A percentile compares a stretch with the other conserved stretches of the same genome.
phyloP scores from a whole-genome alignment of 768 basidiomycete genomes.

The Podaxis carcinomalis region DNA sequence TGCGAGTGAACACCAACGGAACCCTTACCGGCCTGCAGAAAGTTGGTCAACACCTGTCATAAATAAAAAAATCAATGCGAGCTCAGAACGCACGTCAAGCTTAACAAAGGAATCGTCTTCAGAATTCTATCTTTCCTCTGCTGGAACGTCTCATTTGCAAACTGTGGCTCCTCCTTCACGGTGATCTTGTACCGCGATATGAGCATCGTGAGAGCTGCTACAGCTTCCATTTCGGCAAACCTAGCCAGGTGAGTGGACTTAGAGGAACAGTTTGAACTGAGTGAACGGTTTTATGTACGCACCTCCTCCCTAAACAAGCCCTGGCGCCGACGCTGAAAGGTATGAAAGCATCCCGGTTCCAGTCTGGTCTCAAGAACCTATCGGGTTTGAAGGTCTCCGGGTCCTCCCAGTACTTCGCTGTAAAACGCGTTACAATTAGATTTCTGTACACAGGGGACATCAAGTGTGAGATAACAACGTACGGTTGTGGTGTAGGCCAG shows the following conservation, averaged over 20 bases:
- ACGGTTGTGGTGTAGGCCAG: slow-evolving; percentile 51
- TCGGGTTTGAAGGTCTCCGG: slow-evolving; percentile 32
- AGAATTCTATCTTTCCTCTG: slow-evolving; percentile 37
- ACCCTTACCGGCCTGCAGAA: neutral
- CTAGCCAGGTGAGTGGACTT: slow-evolving; percentile 15
- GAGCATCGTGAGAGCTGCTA: slow-evolving; percentile 44
- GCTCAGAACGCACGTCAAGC: slow-evolving; percentile 22
- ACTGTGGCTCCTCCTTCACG: slow-evolving; percentile 44
- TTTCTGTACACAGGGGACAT: neutral
- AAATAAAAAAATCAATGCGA: neutral
- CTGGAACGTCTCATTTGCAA: slow-evolving; percentile 39
- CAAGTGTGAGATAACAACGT: slow-evolving; percentile 11
- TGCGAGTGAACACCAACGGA: neutral
- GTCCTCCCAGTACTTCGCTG: slow-evolving; percentile 45
- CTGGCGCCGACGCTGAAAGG: slow-evolving; percentile 30
- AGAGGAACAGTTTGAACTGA: too few species aligned
- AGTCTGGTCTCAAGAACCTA: slow-evolving; percentile 14
- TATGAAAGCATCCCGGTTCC: slow-evolving; percentile 18
- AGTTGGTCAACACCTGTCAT: neutral
- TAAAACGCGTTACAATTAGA: neutral
- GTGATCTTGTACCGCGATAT: slow-evolving; percentile 39
- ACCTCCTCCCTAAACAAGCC: slow-evolving; percentile 43
- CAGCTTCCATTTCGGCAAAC: slow-evolving; percentile 43
- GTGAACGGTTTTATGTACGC: neutral
- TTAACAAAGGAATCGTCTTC: slow-evolving; percentile 24